These are phyloP conservation scores for Mucor indicus DNA, from an alignment of 371 early-diverging fungal species.

Conservation along the genomic window DNA sequence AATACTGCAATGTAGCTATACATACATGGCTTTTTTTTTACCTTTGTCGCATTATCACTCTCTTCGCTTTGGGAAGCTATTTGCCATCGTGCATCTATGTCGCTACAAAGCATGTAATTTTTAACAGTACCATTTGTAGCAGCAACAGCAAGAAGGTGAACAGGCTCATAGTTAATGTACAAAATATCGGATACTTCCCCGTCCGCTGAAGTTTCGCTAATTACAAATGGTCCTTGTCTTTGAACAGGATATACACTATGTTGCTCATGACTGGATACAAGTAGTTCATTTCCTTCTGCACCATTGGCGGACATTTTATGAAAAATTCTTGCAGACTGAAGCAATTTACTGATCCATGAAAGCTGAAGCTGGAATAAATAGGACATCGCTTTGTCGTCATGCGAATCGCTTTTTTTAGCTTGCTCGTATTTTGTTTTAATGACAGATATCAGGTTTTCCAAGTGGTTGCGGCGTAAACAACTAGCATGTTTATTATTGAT, in stretches of 20 bases:
- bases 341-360: conserved; percentile 32
- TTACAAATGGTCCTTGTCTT: conserved; percentile 41
- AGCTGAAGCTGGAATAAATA: conserved; percentile 33
- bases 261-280: conserved; percentile 7
- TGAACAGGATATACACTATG: conserved; percentile 19
- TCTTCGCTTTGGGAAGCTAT: conserved; percentile 26
- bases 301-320: conserved; percentile 1
- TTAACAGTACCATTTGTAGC: conserved; percentile 28
- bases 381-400: conserved; percentile 14
- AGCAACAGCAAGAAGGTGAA: conserved; percentile 26
- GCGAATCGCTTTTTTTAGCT: background rate
- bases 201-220: conserved; percentile 6
- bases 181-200: conserved; percentile 29
- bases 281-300: conserved; percentile 13
- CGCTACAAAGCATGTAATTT: conserved; percentile 28
- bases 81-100: conserved; percentile 38
- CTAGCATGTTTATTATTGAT: conserved; percentile 7
- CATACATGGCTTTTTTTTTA: background rate
- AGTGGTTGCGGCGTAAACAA: conserved; percentile 27
- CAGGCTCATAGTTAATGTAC: conserved; percentile 20
- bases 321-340: conserved; percentile 18
- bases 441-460: conserved; percentile 32
- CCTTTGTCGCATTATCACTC: conserved; percentile 11
- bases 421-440: conserved; percentile 25
- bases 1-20: background rate